These are phyloP conservation scores for Daedaleopsis sinensis DNA, from an alignment of 768 basidiomycete genomes.

Conservation along the genomic window DNA sequence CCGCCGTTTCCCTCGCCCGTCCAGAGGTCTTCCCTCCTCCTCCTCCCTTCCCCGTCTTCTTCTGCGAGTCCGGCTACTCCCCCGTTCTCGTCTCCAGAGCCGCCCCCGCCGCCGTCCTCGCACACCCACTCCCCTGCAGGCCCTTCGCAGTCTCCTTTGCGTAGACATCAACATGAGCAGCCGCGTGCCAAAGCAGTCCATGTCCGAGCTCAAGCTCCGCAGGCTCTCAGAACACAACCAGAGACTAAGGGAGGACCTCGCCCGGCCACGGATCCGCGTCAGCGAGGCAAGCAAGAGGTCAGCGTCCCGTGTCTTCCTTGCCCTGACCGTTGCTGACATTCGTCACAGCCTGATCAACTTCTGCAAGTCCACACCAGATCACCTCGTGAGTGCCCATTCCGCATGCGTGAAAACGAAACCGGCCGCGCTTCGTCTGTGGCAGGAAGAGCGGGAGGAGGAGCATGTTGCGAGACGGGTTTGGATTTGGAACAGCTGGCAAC, in stretches of 20 bases:
- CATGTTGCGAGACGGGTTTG: too few relatives aligned
- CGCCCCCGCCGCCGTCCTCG: background rate
- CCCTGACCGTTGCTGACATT: background rate
- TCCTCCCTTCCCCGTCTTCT: background rate
- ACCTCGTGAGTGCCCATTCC: constrained; percentile 48
- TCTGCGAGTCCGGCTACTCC: constrained; percentile 1
- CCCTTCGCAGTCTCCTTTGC: background rate
- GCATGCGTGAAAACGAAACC: too few relatives aligned
- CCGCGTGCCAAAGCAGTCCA: constrained; percentile 58
- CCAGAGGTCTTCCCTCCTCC: background rate
- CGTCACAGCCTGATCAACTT: constrained; percentile 64
- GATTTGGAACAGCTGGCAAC: too few relatives aligned
- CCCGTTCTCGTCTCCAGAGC: background rate
- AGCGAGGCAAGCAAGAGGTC: constrained; percentile 74
- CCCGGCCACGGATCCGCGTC: constrained; percentile 68
- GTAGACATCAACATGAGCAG: constrained; percentile 26
- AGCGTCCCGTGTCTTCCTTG: background rate
- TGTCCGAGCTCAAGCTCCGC: constrained; percentile 84
- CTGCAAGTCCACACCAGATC: constrained; percentile 74
- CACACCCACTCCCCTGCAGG: too few relatives aligned
- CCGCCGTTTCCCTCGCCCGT: background rate
- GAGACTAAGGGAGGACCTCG: constrained; percentile 70
- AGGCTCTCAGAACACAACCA: constrained; percentile 77
- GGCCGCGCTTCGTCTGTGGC: too few relatives aligned
- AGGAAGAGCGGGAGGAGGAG: too few relatives aligned